A percentile compares a stretch with the other conserved stretches of the same genome.
Conservation (phyloP, 345 rosid species). For the Hypericum androsaemum region DNA sequence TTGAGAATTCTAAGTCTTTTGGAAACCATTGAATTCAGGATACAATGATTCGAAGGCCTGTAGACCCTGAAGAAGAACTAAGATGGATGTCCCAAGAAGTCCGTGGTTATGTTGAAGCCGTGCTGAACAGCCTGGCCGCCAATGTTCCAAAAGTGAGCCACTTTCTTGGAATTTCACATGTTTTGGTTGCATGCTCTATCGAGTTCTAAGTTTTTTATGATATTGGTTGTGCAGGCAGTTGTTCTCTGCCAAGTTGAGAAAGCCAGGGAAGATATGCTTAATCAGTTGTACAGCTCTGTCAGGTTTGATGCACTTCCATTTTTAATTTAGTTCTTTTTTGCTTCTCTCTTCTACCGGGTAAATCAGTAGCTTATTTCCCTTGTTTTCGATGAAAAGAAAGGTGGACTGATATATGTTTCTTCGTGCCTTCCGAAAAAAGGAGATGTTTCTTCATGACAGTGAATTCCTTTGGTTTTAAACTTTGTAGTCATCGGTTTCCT, state of each 20-base stretch:
- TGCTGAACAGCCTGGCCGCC: conserved; percentile 97
- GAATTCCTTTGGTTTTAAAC: no score
- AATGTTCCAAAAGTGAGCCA: conserved; percentile 81
- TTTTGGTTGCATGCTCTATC: background rate
- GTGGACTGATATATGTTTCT: no score
- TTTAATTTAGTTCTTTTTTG: background rate
- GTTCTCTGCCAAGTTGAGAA: conserved; percentile 99
- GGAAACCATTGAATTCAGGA: conserved; percentile 32
- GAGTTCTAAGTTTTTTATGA: conserved; percentile 1
- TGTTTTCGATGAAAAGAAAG: no score
- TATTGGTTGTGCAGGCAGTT: conserved; percentile 57
- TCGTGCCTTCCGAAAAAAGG: no score
- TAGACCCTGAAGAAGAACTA: conserved; percentile 97
- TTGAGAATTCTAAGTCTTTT: background rate
- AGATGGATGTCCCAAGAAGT: conserved; percentile 99
- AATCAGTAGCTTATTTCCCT: background rate
- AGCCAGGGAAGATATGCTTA: conserved; percentile 97
- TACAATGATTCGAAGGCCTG: conserved; percentile 81
- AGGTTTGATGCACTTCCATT: conserved; percentile 33
- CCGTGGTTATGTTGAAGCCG: conserved; percentile 98
- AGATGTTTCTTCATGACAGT: no score
- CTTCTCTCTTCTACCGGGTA: background rate
- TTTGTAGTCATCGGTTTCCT: no score
- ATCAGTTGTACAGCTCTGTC: conserved; percentile 77
- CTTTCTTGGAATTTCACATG: conserved; percentile 7